A percentile compares a stretch with the other conserved stretches of the same genome.
Conservation (phyloP, 805 yeast genomes). For the Kodamaea sagamina region DNA sequence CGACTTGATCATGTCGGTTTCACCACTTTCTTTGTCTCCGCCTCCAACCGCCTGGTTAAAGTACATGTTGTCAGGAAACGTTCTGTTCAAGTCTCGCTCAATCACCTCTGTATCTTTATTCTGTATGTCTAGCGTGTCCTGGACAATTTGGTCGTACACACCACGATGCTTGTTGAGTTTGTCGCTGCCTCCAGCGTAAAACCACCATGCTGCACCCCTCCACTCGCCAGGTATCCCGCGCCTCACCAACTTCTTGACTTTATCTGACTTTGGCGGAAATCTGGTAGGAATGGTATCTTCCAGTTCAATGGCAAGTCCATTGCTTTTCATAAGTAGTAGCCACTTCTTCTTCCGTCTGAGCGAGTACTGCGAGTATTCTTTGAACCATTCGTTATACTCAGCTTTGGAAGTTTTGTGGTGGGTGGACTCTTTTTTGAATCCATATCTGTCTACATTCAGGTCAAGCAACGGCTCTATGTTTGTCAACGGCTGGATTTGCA, state of each 20-base stretch:
- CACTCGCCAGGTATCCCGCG: slow-evolving; percentile 96
- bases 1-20: slow-evolving; percentile 66
- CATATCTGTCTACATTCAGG: slow-evolving; percentile 64
- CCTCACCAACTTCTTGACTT: slow-evolving; percentile 76
- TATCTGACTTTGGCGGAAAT: slow-evolving; percentile 78
- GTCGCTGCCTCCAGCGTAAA: slow-evolving; percentile 84
- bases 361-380: slow-evolving; percentile 61
- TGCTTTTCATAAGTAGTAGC: slow-evolving; percentile 63
- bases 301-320: slow-evolving; percentile 57
- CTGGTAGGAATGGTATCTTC: slow-evolving; percentile 49
- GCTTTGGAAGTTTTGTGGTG: slow-evolving; percentile 47
- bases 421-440: slow-evolving; percentile 70
- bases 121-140: slow-evolving; percentile 52
- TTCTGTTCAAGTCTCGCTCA: slow-evolving; percentile 89
- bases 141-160: slow-evolving; percentile 68
- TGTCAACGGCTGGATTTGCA: not conserved
- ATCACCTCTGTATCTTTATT: slow-evolving; percentile 87
- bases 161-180: slow-evolving; percentile 68
- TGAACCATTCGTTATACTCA: slow-evolving; percentile 77
- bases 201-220: slow-evolving; percentile 98
- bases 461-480: not conserved
- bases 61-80: slow-evolving; percentile 90
- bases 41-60: slow-evolving; percentile 51
- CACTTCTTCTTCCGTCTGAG: slow-evolving; percentile 74
- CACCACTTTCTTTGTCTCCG: slow-evolving; percentile 27